These are phyloP conservation scores for Pseudophaeomoniella oleicola DNA, from an alignment of 2,329 filamentous ascomycete genomes.

Conservation along the genomic window DNA sequence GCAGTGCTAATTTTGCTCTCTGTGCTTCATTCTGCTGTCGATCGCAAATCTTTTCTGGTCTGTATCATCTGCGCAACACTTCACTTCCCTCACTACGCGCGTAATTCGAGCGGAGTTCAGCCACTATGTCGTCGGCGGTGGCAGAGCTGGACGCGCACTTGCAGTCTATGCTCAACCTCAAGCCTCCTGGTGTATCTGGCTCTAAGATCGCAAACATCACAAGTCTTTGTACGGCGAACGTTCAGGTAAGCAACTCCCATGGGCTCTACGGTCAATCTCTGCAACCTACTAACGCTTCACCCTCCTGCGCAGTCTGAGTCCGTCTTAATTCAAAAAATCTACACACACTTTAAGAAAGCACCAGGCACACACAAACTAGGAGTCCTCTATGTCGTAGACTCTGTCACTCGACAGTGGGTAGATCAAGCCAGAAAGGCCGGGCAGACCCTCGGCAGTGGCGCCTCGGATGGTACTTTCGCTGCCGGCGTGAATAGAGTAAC, in stretches of 20 bases:
- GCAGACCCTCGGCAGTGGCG: conserved; percentile 65
- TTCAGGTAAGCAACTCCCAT: conserved; percentile 54
- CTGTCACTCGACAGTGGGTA: conserved; percentile 97
- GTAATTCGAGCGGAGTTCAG: background rate
- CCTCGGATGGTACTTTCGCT: conserved; percentile 82
- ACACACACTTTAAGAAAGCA: conserved; percentile 92
- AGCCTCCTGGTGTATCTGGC: conserved; percentile 86
- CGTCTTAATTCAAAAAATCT: conserved; percentile 88
- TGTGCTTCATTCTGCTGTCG: conserved; percentile 5
- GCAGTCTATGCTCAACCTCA: conserved; percentile 80
- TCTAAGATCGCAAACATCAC: conserved; percentile 84
- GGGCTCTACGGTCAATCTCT: background rate
- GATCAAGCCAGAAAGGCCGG: conserved; percentile 80
- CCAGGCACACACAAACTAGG: conserved; percentile 93
- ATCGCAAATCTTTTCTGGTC: background rate
- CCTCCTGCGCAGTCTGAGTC: conserved; percentile 61
- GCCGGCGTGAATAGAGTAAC: conserved; percentile 94
- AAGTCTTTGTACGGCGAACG: conserved; percentile 70
- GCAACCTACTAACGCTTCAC: conserved; percentile 12
- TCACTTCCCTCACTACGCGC: background rate
- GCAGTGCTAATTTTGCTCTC: conserved; percentile 5
- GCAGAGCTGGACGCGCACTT: conserved; percentile 81
- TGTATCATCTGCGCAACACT: background rate
- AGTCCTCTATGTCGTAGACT: conserved; percentile 99
- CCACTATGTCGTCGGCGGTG: conserved; percentile 65